Conservation (phyloP, 192 early-diverging fungal species). For the Kickxella alabastrina region DNA sequence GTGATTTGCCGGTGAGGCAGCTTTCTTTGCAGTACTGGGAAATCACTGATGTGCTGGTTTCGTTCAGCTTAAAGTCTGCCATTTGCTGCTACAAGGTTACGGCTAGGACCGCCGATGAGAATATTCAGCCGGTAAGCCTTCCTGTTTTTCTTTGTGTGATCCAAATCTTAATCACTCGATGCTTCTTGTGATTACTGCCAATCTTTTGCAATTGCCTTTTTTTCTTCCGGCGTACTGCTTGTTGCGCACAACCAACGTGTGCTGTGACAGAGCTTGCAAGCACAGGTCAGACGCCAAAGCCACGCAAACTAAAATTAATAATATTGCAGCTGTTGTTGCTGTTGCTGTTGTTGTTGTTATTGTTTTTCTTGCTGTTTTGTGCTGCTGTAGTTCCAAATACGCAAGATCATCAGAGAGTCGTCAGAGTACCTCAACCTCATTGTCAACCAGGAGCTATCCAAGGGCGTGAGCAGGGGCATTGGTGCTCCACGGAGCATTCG, state of each 20-base stretch:
- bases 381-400: constrained; percentile 31
- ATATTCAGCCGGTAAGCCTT: constrained; percentile 21
- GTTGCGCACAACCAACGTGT: too few relatives aligned
- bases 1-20: constrained; percentile 31
- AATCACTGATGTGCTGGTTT: constrained; percentile 43
- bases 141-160: constrained; percentile 2
- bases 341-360: not conserved
- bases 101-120: constrained; percentile 3
- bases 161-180: too few relatives aligned
- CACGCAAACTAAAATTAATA: too few relatives aligned
- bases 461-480: constrained; percentile 15
- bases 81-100: constrained; percentile 46
- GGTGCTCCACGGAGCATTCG: constrained; percentile 17
- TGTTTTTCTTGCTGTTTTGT: constrained; percentile 7
- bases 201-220: too few relatives aligned
- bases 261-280: not conserved
- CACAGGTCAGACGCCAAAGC: too few relatives aligned
- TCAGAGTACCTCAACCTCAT: constrained; percentile 37
- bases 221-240: too few relatives aligned
- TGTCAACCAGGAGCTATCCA: constrained; percentile 38
- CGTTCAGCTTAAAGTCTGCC: constrained; percentile 34
- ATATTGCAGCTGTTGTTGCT: not conserved
- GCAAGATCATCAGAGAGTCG: constrained; percentile 37
- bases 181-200: too few relatives aligned
- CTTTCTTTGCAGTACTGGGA: constrained; percentile 50